Evolutionary conservation across 2,329 filamentous ascomycete genomes (phyloP).

Genomic region (Clarireedia homoeocarpa): DNA sequence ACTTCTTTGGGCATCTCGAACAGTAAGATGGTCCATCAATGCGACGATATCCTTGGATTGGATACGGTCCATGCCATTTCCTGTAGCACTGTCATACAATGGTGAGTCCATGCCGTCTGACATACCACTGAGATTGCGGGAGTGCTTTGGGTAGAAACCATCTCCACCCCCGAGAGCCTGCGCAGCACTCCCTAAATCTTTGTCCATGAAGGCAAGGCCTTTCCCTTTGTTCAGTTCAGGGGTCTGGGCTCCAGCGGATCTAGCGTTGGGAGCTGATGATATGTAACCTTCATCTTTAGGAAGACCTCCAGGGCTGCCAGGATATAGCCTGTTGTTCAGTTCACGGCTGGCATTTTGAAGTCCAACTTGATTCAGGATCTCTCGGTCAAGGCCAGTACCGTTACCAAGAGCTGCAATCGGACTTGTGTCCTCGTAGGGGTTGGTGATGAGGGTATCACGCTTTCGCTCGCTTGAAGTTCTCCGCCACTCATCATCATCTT

Average conservation of each 20-base stretch:
- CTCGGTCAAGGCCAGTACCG: constrained; percentile 31
- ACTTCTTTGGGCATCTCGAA: constrained; percentile 91
- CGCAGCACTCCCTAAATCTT: constrained; percentile 42
- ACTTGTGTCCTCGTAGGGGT: constrained; percentile 58
- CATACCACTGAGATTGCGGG: constrained; percentile 73
- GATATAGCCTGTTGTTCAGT: constrained; percentile 32
- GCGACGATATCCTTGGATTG: constrained; percentile 95
- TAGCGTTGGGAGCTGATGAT: constrained; percentile 56
- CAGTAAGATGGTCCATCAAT: constrained; percentile 96
- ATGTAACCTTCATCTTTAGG: constrained; percentile 87
- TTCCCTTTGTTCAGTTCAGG: constrained; percentile 38
- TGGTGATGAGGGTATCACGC: constrained; percentile 58
- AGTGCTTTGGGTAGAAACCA: constrained; percentile 53
- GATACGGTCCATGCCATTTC: constrained; percentile 81
- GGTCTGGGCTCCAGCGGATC: constrained; percentile 39
- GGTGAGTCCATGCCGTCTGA: constrained; percentile 88
- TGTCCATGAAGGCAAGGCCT: constrained; percentile 41
- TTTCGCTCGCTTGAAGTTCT: constrained; percentile 55
- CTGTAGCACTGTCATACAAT: constrained; percentile 82
- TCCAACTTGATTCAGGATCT: constrained; percentile 35
- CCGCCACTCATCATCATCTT: constrained; percentile 58
- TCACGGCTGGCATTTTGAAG: constrained; percentile 32
- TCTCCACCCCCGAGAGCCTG: constrained; percentile 50
- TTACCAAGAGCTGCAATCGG: constrained; percentile 42
- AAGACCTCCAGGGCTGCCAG: constrained; percentile 47